Base-by-base conservation (phyloP, 208 protist genomes). In the Tritrichomonas musculus region DNA sequence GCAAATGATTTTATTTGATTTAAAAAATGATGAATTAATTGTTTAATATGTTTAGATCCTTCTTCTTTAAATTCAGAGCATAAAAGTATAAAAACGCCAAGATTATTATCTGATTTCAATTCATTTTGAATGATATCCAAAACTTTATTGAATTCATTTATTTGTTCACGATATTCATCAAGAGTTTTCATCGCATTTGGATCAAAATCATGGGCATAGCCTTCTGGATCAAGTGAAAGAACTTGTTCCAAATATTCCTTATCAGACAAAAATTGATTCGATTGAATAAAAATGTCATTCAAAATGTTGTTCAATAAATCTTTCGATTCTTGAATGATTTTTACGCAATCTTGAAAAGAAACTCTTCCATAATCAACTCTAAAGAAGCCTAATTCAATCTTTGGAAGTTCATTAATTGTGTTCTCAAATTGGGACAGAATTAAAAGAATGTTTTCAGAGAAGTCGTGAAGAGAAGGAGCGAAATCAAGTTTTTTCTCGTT, bases 141-240 rank as follows among this genome's bases (percentile, higher is more conserved):
- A 39, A 88, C 77, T 41, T 57, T 53, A 27, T 88, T 57, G 17
- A 88, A 88, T 88, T 88, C 77, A 33, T 13, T 57, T 22, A 88
- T n/a, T 57, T 88, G 41, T 60, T 25, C 1, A 22, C 47, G 13
- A 36, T 88, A 88, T 60, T 88, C 77, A 55, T 88, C 8, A 14
- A 88, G 27, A 39, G 77, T 60, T 88, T 47, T 88, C 39, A 36
- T 88, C 33, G n/a, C 77, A 88, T 88, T 88, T 88, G 77, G 77
- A 88, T 88, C 77, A 60, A 88, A 88, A 39, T 88, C 47, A 14
- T 88, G 33, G 13, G 47, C 57, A 57, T 60, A 88, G 53, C 27
- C 47, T n/a, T 53, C 41, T 39, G 77, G 41, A 39, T 88, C 47
- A 55, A 88, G 44, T 30, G 9, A 22, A 2, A 88, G 17, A 39